These are phyloP conservation scores for Rhododendron ferrugineum DNA, from an alignment of 148 eudicot species.

Conservation along the genomic window DNA sequence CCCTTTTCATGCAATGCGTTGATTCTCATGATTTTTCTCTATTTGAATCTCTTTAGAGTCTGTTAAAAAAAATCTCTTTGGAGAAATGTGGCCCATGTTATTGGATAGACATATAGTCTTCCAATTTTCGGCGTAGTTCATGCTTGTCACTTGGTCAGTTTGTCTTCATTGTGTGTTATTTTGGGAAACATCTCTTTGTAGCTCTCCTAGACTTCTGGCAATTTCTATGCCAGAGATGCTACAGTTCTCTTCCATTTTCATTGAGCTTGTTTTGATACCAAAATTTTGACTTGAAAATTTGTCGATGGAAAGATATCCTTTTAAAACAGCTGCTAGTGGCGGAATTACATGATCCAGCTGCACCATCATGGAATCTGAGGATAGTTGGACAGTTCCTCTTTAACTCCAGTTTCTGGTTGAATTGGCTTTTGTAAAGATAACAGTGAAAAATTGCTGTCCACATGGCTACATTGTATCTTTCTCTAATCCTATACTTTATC, in stretches of 20 bases:
- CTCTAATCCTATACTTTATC: background rate
- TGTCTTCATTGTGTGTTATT: background rate
- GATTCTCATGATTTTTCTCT: background rate
- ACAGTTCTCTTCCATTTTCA: background rate
- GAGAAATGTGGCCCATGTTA: background rate
- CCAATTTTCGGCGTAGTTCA: background rate
- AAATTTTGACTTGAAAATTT: background rate
- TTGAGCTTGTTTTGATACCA: background rate
- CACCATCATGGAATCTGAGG: background rate
- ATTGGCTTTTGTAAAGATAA: background rate
- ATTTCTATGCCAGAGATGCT: background rate
- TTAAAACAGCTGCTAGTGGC: background rate
- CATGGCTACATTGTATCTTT: background rate
- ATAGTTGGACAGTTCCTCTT: background rate
- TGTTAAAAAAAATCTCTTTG: background rate
- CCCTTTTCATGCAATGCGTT: background rate
- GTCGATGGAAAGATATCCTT: background rate
- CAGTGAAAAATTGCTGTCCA: background rate
- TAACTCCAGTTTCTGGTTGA: background rate
- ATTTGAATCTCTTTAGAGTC: background rate
- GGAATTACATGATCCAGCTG: background rate
- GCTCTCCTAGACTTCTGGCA: background rate
- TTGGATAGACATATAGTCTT: background rate
- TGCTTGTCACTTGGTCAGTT: background rate
- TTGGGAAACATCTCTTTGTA: background rate